These are phyloP conservation scores for Solanum pimpinellifolium DNA, from an alignment of 257 asterid genomes.

Conservation along the genomic window DNA sequence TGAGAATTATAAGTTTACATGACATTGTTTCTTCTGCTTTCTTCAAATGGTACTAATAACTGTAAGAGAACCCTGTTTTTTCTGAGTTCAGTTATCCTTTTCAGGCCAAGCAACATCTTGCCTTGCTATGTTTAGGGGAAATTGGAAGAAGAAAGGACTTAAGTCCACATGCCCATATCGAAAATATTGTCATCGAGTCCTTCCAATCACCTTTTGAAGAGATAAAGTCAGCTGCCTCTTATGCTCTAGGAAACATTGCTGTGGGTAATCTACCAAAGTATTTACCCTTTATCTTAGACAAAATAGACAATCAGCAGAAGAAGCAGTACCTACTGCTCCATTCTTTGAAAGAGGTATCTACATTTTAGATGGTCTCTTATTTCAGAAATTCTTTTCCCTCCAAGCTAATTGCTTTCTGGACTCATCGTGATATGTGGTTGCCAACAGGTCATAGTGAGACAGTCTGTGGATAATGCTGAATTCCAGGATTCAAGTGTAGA, in stretches of 20 bases:
- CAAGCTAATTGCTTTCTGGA: not conserved
- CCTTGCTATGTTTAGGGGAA: conserved; percentile 95
- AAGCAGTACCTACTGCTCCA: conserved; percentile 92
- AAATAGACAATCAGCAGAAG: conserved; percentile 98
- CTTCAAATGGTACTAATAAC: not conserved
- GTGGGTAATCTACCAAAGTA: conserved; percentile 92
- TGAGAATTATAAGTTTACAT: not conserved
- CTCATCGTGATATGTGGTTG: not conserved
- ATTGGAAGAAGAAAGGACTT: conserved; percentile 96
- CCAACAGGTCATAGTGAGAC: conserved; percentile 90
- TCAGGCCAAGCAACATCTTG: conserved; percentile 88
- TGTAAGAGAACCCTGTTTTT: not conserved
- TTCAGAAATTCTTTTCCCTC: not conserved
- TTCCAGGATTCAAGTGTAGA: conserved; percentile 90
- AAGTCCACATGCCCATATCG: conserved; percentile 77
- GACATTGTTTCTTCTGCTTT: not conserved
- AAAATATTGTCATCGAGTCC: conserved; percentile 84
- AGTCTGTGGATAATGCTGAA: conserved; percentile 95
- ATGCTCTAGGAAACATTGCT: conserved; percentile 98
- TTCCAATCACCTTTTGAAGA: conserved; percentile 98
- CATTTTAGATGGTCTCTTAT: not conserved
- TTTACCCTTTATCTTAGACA: conserved; percentile 87
- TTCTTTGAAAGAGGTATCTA: conserved; percentile 84
- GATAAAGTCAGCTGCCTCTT: conserved; percentile 98
- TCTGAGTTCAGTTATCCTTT: conserved; percentile 1